Conservation (phyloP, 306 rosid species). For the Medicago truncatula region MtrunA17r5.0-ANR NC_053044.1:37742501-37743000, state of each 20-base stretch:
- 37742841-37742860: background rate
- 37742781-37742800: conserved; percentile 17
- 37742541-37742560: conserved; percentile 22
- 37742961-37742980: conserved; percentile 21
- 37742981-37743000: conserved; percentile 5
- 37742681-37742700: background rate
- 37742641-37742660: conserved; percentile 16
- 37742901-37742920: conserved; percentile 20
- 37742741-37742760: conserved; percentile 16
- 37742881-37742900: background rate
- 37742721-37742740: conserved; percentile 26
- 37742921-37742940: background rate
- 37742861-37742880: conserved; percentile 13
- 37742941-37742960: background rate
- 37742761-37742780: background rate
- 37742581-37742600: background rate
- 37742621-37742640: conserved; percentile 19
- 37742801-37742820: background rate
- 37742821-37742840: conserved; percentile 13
- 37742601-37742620: conserved; percentile 30
- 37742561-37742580: conserved; percentile 14
- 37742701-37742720: background rate
- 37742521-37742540: background rate
- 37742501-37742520: conserved; percentile 18
- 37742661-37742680: background rate